Evolutionary conservation across 495 filamentous ascomycete genomes (phyloP).

Genomic region (Parathielavia hyrcaniae): DNA sequence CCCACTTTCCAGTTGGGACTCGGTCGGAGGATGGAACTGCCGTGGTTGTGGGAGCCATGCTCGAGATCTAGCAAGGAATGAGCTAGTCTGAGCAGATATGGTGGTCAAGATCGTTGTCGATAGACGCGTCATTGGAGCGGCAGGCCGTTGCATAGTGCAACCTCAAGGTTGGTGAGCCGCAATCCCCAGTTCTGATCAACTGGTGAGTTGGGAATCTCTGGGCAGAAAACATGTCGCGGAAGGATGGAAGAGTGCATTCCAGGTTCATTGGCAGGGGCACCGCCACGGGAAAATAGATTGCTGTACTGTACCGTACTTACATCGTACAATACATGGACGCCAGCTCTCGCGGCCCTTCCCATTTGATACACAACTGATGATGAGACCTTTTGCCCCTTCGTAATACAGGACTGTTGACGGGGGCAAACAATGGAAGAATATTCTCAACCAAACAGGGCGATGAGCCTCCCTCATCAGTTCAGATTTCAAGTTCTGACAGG

Average conservation of each 20-base stretch:
- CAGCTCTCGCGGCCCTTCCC: neutral
- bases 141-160: slow-evolving; percentile 13
- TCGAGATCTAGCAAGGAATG: neutral
- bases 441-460: no score
- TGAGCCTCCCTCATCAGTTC: no score
- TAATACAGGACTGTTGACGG: neutral
- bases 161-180: neutral
- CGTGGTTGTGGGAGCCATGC: neutral
- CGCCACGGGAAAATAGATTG: no score
- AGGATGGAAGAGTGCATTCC: no score
- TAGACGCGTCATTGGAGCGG: slow-evolving; percentile 16
- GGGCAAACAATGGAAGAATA: no score
- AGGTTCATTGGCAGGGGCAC: no score
- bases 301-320: no score
- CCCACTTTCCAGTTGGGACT: neutral
- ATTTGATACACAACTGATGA: neutral
- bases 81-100: neutral
- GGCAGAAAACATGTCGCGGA: no score
- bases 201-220: neutral
- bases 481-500: no score
- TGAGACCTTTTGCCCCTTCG: neutral
- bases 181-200: neutral
- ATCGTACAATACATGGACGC: neutral
- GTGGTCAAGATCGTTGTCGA: neutral
- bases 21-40: neutral